Evolutionary conservation across 768 basidiomycete species (phyloP).

Genomic region (Leccinum disarticulatum): DNA sequence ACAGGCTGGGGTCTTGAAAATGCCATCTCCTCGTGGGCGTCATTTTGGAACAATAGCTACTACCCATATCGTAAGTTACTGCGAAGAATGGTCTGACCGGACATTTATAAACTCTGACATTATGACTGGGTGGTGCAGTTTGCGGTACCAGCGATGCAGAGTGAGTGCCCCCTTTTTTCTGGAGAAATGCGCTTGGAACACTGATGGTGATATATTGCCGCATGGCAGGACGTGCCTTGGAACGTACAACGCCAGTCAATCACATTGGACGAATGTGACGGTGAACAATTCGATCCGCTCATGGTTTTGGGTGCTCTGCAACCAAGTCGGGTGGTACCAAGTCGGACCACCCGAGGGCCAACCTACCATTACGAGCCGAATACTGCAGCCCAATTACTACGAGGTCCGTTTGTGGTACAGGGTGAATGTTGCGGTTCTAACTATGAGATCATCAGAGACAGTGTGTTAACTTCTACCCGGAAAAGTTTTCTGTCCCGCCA

Average conservation of each 20-base stretch:
- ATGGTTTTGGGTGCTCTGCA: slow-evolving; percentile 77
- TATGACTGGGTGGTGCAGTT: slow-evolving; percentile 36
- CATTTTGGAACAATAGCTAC: slow-evolving; percentile 54
- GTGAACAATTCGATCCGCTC: slow-evolving; percentile 59
- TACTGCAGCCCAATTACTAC: slow-evolving; percentile 30
- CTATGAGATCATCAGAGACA: slow-evolving; percentile 46
- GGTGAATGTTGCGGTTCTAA: neutral
- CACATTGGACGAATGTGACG: slow-evolving; percentile 53
- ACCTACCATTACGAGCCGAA: slow-evolving; percentile 36
- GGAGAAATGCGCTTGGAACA: neutral
- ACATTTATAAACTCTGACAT: neutral
- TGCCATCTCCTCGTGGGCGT: slow-evolving; percentile 60
- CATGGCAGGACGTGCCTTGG: slow-evolving; percentile 38
- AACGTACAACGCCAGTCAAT: slow-evolving; percentile 38
- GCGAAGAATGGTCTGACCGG: neutral
- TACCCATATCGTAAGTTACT: slow-evolving; percentile 41
- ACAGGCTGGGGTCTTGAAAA: slow-evolving; percentile 62
- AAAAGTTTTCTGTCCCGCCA: slow-evolving; percentile 50
- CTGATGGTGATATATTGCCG: slow-evolving; percentile 36
- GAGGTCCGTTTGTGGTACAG: slow-evolving; percentile 20
- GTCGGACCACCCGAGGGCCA: slow-evolving; percentile 38
- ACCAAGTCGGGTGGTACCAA: slow-evolving; percentile 59
- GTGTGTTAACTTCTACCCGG: slow-evolving; percentile 67
- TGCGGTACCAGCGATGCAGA: slow-evolving; percentile 48
- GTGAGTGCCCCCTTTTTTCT: slow-evolving; percentile 36